phyloP scores from a whole-genome alignment of 768 basidiomycete genomes.

The Trametes maxima region DNA sequence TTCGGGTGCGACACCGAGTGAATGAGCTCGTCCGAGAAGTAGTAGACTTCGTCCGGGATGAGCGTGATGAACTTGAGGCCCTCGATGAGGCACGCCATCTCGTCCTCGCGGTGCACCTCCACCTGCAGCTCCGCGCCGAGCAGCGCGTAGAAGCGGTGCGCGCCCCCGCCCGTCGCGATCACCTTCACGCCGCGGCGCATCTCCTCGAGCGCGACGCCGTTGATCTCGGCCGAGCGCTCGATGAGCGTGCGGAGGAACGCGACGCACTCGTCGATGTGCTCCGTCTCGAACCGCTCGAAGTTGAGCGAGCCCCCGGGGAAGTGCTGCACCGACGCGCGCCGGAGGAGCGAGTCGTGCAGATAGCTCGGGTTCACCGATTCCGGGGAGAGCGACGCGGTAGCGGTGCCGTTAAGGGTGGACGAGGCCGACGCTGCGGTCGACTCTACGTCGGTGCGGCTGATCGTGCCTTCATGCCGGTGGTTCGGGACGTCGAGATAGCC shows the following conservation, averaged over 20 bases:
- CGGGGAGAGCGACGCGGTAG: slow-evolving; percentile 39
- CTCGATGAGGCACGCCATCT: slow-evolving; percentile 98
- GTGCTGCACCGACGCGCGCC: slow-evolving; percentile 71
- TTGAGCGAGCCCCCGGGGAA: slow-evolving; percentile 97
- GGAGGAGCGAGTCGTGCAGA: slow-evolving; percentile 66
- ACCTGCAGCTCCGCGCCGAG: slow-evolving; percentile 76
- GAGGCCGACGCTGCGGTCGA: slow-evolving; percentile 16
- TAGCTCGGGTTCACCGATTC: slow-evolving; percentile 42
- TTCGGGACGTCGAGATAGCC: slow-evolving; percentile 2
- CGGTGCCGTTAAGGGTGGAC: slow-evolving; percentile 26
- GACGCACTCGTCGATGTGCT: slow-evolving; percentile 82
- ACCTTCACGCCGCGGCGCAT: slow-evolving; percentile 95
- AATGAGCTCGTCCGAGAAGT: slow-evolving; percentile 97
- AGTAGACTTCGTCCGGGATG: slow-evolving; percentile 97
- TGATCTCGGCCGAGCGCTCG: slow-evolving; percentile 78
- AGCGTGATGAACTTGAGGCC: slow-evolving; percentile 95
- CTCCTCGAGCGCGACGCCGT: slow-evolving; percentile 84
- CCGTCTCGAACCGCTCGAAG: slow-evolving; percentile 96
- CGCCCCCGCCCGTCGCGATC: slow-evolving; percentile 97
- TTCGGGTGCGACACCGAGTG: slow-evolving; percentile 54
- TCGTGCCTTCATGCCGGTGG: slow-evolving; percentile 16
- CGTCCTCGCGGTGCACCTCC: slow-evolving; percentile 89
- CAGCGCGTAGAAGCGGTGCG: slow-evolving; percentile 89
- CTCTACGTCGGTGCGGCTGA: not conserved
- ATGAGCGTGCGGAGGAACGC: slow-evolving; percentile 88